phyloP scores from a whole-genome alignment of 192 early-diverging fungal genomes.

The Coemansia aciculifera region DNA sequence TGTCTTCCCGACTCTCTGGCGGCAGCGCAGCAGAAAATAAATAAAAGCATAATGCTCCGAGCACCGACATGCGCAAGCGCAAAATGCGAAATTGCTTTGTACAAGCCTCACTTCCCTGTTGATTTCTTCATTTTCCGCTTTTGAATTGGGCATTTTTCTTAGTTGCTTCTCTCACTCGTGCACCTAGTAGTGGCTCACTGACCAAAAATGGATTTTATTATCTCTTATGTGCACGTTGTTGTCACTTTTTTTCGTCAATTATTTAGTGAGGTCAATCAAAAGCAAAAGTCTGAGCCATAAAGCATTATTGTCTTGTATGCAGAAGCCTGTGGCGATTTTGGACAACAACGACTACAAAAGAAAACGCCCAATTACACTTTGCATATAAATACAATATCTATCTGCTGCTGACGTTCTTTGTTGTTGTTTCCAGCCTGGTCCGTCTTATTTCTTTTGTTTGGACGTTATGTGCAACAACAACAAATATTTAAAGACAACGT shows the following conservation, averaged over 20 bases:
- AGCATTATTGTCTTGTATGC: not conserved
- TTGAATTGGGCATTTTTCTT: not conserved
- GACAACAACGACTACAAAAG: not conserved
- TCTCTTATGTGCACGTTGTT: not conserved
- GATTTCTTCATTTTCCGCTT: not conserved
- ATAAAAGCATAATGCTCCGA: slow-evolving; percentile 3
- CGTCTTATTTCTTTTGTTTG: not conserved
- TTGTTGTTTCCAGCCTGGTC: slow-evolving; percentile 5
- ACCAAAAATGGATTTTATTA: not conserved
- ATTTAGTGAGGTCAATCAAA: slow-evolving; percentile 4
- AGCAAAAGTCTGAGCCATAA: not conserved
- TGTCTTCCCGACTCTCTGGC: slow-evolving; percentile 3
- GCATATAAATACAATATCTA: not conserved
- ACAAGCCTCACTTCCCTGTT: slow-evolving; percentile 8
- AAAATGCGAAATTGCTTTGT: not conserved
- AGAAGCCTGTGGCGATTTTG: slow-evolving; percentile 7
- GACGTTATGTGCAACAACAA: not conserved
- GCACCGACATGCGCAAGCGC: not conserved
- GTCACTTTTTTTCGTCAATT: not conserved
- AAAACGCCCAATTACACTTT: slow-evolving; percentile 1
- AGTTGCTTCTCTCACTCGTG: not conserved
- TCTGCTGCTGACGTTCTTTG: not conserved
- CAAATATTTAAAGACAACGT: not conserved
- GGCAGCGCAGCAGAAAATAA: not conserved
- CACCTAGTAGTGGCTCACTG: not conserved